phyloP scores from a whole-genome alignment of 1,284 basidiomycete genomes.

The Apiotrichum porosum region DNA sequence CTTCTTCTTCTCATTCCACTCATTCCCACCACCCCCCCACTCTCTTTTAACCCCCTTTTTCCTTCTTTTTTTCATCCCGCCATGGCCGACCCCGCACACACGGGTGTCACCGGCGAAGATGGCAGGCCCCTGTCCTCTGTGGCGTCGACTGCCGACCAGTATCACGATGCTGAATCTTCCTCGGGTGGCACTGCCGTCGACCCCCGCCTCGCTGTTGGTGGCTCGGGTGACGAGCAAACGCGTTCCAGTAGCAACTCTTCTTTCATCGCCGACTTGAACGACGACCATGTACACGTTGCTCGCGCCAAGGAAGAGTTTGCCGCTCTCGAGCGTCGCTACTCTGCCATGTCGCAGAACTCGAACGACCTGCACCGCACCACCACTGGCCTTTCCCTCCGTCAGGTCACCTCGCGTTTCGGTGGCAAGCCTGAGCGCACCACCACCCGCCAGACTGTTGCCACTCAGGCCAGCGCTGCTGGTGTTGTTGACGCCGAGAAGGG shows the following conservation, averaged over 20 bases:
- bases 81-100: neutral
- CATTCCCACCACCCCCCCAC: neutral
- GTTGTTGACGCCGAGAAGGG: slow-evolving; percentile 29
- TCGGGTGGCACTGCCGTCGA: neutral
- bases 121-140: too few species aligned
- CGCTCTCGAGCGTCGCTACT: slow-evolving; percentile 41
- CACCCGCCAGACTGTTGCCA: slow-evolving; percentile 4
- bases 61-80: neutral
- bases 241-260: slow-evolving; percentile 17
- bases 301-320: slow-evolving; percentile 41
- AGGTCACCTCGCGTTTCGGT: slow-evolving; percentile 14
- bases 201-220: neutral
- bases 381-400: slow-evolving; percentile 26
- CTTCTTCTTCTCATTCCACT: neutral
- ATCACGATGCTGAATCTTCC: slow-evolving; percentile 2
- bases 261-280: slow-evolving; percentile 35
- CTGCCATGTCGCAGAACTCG: slow-evolving; percentile 38
- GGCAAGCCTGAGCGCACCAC: slow-evolving; percentile 14
- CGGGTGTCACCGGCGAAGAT: neutral
- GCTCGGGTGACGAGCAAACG: too few species aligned
- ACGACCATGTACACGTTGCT: slow-evolving; percentile 31
- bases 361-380: slow-evolving; percentile 26
- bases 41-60: neutral
- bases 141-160: neutral
- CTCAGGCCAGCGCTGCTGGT: neutral